phyloP scores from a whole-genome alignment of 208 protist species.

The Tritrichomonas foetus region DNA sequence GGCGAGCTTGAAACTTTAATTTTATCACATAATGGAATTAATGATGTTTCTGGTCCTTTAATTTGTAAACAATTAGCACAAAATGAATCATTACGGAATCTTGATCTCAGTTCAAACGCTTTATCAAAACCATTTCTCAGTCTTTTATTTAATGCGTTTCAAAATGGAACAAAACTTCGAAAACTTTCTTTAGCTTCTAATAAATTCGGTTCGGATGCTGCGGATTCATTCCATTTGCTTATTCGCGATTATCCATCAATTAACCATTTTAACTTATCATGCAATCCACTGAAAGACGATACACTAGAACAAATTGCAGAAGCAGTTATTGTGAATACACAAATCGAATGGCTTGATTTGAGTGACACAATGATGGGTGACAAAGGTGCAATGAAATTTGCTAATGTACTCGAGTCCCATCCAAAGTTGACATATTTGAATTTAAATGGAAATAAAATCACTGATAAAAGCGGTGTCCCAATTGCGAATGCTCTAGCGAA shows the following conservation, averaged over 20 bases:
- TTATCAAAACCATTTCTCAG: not conserved
- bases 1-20: not conserved
- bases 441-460: not conserved
- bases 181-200: not conserved
- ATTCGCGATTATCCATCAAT: not conserved
- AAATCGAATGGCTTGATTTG: not conserved
- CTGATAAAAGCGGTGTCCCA: not conserved
- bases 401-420: not conserved
- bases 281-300: not conserved
- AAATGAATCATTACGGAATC: not conserved
- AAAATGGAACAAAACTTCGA: not conserved
- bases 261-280: not conserved
- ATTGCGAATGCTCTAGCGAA: not conserved
- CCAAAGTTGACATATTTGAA: not conserved
- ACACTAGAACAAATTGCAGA: not conserved
- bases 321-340: not conserved
- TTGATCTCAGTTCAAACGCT: not conserved
- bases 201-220: not conserved
- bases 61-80: not conserved
- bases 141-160: not conserved
- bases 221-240: not conserved
- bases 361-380: not conserved
- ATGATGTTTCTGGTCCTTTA: not conserved
- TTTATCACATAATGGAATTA: slow-evolving; percentile 1
- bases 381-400: not conserved